phyloP scores from a whole-genome alignment of 1,139 yeast species.

The Suhomyces yuchorum region DNA sequence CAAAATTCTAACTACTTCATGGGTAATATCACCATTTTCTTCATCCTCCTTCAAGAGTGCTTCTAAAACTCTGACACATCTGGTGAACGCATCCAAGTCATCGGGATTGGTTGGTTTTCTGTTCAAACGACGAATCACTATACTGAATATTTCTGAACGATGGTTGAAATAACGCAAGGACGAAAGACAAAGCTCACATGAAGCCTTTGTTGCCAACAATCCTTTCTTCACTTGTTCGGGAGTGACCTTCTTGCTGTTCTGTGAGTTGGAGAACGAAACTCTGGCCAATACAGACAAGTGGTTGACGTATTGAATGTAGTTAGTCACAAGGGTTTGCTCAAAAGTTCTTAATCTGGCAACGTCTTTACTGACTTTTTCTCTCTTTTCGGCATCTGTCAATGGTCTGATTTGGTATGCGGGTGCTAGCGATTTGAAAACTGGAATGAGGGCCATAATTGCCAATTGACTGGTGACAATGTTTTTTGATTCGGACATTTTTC shows the following conservation, averaged over 20 bases:
- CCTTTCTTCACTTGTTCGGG: slow-evolving; percentile 51
- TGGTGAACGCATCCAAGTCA: slow-evolving; percentile 54
- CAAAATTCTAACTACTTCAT: slow-evolving; percentile 68
- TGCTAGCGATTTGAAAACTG: slow-evolving; percentile 80
- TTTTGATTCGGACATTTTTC: slow-evolving; percentile 70
- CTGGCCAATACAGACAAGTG: slow-evolving; percentile 48
- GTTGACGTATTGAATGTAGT: slow-evolving; percentile 71
- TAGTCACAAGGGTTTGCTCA: slow-evolving; percentile 73
- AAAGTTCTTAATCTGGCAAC: slow-evolving; percentile 73
- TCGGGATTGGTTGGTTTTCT: slow-evolving; percentile 48
- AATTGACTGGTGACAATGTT: slow-evolving; percentile 72
- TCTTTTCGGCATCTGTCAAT: slow-evolving; percentile 74
- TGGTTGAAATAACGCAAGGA: slow-evolving; percentile 79
- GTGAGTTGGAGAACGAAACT: slow-evolving; percentile 42
- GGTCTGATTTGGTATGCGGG: slow-evolving; percentile 90
- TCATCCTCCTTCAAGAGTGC: slow-evolving; percentile 67
- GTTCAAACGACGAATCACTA: slow-evolving; percentile 67
- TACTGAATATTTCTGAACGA: slow-evolving; percentile 67
- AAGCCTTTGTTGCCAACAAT: slow-evolving; percentile 66
- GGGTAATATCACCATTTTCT: slow-evolving; percentile 76
- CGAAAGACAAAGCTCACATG: slow-evolving; percentile 68
- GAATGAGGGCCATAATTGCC: slow-evolving; percentile 75
- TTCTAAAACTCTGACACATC: slow-evolving; percentile 68
- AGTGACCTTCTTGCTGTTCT: slow-evolving; percentile 40
- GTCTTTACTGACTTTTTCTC: slow-evolving; percentile 81